Evolutionary conservation across 2,329 filamentous ascomycete species (phyloP).

Genomic region (Paraconiothyrium sp.): DNA sequence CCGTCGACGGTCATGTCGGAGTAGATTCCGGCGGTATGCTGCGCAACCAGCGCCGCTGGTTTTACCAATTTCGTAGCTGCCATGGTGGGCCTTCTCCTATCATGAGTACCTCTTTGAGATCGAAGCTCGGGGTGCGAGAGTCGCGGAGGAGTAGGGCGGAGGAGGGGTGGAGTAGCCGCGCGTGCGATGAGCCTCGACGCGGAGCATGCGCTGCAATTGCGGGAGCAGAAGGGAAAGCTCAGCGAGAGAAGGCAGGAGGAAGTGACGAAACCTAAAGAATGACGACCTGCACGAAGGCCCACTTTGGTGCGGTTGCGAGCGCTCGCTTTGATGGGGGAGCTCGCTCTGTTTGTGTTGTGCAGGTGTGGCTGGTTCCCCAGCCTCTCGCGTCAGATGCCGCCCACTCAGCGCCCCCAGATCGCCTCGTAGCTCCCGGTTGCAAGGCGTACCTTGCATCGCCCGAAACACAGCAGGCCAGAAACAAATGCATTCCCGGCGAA

Average conservation of each 20-base stretch:
- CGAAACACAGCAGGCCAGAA: slow-evolving; percentile 3
- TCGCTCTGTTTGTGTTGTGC: slow-evolving; percentile 16
- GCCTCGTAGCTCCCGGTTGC: not conserved
- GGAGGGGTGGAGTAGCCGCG: slow-evolving; percentile 12
- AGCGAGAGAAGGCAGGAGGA: slow-evolving; percentile 1
- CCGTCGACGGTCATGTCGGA: slow-evolving; percentile 94
- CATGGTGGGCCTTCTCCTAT: slow-evolving; percentile 36
- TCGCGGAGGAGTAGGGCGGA: slow-evolving; percentile 1
- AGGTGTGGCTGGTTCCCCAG: slow-evolving; percentile 5
- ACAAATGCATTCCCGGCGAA: slow-evolving; percentile 4
- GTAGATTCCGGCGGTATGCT: slow-evolving; percentile 91
- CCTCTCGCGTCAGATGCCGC: not conserved
- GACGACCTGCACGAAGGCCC: slow-evolving; percentile 19
- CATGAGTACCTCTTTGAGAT: not conserved
- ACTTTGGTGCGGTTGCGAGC: not conserved
- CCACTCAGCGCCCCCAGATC: slow-evolving; percentile 21
- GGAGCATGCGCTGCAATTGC: slow-evolving; percentile 37
- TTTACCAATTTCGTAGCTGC: slow-evolving; percentile 43
- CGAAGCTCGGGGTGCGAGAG: not conserved
- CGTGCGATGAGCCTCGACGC: slow-evolving; percentile 17
- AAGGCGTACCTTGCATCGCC: slow-evolving; percentile 14
- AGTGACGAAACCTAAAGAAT: slow-evolving; percentile 29
- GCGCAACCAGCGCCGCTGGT: slow-evolving; percentile 58
- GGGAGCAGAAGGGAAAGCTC: slow-evolving; percentile 3
- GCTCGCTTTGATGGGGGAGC: slow-evolving; percentile 2